Evolutionary conservation across 2,329 filamentous ascomycete genomes (phyloP).

Genomic region (Aspergillus ochraceus): DNA sequence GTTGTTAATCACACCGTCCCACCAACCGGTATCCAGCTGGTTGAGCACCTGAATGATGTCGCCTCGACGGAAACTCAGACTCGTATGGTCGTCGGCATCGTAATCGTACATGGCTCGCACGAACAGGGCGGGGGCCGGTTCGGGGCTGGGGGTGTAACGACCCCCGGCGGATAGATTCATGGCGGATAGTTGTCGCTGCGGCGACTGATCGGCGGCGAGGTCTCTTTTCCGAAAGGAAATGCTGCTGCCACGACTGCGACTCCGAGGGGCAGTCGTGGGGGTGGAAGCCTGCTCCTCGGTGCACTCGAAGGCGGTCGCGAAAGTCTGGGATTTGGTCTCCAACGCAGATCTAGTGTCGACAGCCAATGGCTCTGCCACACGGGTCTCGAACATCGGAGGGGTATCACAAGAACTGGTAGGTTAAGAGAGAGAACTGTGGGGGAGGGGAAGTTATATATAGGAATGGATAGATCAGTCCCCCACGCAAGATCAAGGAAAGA

Average conservation of each 20-base stretch:
- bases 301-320: constrained; percentile 46
- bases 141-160: constrained; percentile 37
- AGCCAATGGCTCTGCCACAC: constrained; percentile 33
- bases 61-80: constrained; percentile 92
- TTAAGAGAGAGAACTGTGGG: not conserved
- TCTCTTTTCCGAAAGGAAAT: constrained; percentile 26
- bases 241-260: constrained; percentile 33
- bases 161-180: constrained; percentile 30
- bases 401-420: constrained; percentile 12
- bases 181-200: constrained; percentile 28
- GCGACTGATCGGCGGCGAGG: constrained; percentile 22
- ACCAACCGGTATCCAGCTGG: constrained; percentile 97
- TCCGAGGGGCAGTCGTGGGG: constrained; percentile 29
- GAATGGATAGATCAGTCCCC: not conserved
- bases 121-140: constrained; percentile 63
- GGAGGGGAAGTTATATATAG: not conserved
- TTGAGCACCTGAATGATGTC: constrained; percentile 99
- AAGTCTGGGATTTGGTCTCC: constrained; percentile 36
- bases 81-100: constrained; percentile 94
- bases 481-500: not conserved
- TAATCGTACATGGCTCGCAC: constrained; percentile 97
- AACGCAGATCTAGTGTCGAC: constrained; percentile 34
- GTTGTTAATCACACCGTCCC: constrained; percentile 97
- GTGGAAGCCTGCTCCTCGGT: constrained; percentile 39
- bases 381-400: constrained; percentile 35